These are phyloP conservation scores for Coniochaeta sp. DNA, from an alignment of 2,329 filamentous ascomycete species.

Conservation along the genomic window DNA sequence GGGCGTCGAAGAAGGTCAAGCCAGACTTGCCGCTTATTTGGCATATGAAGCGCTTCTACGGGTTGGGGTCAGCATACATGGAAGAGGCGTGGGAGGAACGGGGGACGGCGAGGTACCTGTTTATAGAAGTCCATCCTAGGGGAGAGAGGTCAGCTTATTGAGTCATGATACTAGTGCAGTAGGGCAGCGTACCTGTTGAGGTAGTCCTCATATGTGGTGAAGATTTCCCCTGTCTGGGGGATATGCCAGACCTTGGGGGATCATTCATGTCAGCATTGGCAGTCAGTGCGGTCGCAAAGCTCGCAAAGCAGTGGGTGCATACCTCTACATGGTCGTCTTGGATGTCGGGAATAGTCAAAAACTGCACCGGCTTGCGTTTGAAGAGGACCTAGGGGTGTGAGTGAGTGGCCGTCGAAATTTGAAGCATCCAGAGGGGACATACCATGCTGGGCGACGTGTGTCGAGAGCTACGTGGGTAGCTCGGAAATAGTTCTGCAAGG, in stretches of 20 bases:
- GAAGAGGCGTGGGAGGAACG: neutral
- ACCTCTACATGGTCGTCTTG: slow-evolving; percentile 82
- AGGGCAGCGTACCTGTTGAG: slow-evolving; percentile 60
- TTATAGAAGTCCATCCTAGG: slow-evolving; percentile 86
- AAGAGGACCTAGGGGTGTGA: slow-evolving; percentile 68
- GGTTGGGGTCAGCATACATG: slow-evolving; percentile 8
- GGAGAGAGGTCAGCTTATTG: slow-evolving; percentile 22
- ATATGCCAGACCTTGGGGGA: slow-evolving; percentile 81
- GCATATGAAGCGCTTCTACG: slow-evolving; percentile 81
- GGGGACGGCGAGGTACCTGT: slow-evolving; percentile 49
- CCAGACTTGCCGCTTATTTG: slow-evolving; percentile 92
- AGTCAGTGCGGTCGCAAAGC: too few relatives aligned
- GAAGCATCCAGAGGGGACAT: slow-evolving; percentile 12
- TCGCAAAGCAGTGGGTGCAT: slow-evolving; percentile 23
- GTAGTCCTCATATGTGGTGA: slow-evolving; percentile 82
- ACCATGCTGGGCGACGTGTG: slow-evolving; percentile 25
- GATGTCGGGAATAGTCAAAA: slow-evolving; percentile 63
- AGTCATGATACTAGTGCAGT: neutral
- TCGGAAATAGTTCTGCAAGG: slow-evolving; percentile 14
- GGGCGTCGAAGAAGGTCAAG: slow-evolving; percentile 85
- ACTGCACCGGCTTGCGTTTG: slow-evolving; percentile 91
- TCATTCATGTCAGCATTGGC: slow-evolving; percentile 13
- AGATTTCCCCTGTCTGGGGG: slow-evolving; percentile 82
- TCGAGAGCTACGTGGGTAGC: neutral
- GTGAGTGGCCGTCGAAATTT: slow-evolving; percentile 14